A percentile compares a stretch with the other conserved stretches of the same genome.
Evolutionary conservation across 371 early-diverging fungal species (phyloP).

Genomic region (Gilbertella persicaria): DNA sequence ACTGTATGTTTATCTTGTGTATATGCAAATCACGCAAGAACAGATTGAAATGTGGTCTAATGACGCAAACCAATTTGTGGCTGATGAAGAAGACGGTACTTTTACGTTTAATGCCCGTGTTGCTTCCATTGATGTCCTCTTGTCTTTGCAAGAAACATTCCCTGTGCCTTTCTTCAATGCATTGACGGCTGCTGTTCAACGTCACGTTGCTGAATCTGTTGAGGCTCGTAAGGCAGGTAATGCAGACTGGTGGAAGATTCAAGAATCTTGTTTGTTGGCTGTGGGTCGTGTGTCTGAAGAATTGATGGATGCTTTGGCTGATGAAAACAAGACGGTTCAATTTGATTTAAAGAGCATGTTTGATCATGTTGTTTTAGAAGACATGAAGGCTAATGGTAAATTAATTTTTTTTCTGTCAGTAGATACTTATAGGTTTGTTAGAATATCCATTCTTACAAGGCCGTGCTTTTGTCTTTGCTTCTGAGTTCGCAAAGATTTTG

Average conservation of each 20-base stretch:
- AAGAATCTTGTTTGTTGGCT: constrained; percentile 79
- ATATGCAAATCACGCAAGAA: constrained; percentile 84
- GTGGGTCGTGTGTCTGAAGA: constrained; percentile 69
- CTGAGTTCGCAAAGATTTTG: constrained; percentile 75
- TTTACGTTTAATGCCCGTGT: constrained; percentile 82
- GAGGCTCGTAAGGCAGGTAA: constrained; percentile 55
- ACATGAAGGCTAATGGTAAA: constrained; percentile 60
- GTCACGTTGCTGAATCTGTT: constrained; percentile 57
- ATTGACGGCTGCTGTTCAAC: constrained; percentile 53
- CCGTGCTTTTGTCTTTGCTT: constrained; percentile 85
- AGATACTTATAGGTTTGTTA: too few species aligned
- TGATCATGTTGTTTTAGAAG: constrained; percentile 75
- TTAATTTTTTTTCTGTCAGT: too few species aligned
- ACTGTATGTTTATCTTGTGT: constrained; percentile 63
- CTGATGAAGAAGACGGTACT: constrained; percentile 89
- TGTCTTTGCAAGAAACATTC: constrained; percentile 60
- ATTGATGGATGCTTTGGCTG: constrained; percentile 56
- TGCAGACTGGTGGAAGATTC: constrained; percentile 77
- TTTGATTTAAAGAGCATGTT: constrained; percentile 75
- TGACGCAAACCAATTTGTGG: constrained; percentile 86
- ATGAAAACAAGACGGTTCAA: constrained; percentile 34
- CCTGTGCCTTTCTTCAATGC: constrained; percentile 59
- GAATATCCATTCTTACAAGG: constrained; percentile 86
- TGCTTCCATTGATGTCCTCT: constrained; percentile 76
- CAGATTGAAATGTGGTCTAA: constrained; percentile 78